These are phyloP conservation scores for Puccinia sorghi DNA, from an alignment of 1,284 basidiomycete genomes.

Conservation along the genomic window DNA sequence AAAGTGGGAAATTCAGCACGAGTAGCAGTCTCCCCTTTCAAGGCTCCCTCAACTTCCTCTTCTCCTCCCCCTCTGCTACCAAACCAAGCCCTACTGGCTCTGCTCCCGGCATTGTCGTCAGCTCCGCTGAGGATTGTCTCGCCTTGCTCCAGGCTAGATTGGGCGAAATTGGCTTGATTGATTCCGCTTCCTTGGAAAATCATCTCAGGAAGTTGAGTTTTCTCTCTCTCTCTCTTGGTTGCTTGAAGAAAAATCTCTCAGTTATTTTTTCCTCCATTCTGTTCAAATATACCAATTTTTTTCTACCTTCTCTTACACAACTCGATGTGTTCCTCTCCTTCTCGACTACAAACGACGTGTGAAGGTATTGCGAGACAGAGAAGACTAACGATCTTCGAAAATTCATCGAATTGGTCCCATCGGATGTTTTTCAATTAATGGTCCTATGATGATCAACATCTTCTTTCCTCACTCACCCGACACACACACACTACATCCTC, in stretches of 20 bases:
- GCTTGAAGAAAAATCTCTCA: no score
- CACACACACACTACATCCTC: no score
- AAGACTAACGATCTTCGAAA: slow-evolving; percentile 23
- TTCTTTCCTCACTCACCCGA: no score
- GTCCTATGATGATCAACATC: not conserved
- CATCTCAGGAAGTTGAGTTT: slow-evolving; percentile 44
- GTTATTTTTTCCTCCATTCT: no score
- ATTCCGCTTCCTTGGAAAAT: slow-evolving; percentile 54
- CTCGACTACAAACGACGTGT: not conserved
- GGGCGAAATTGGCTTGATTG: slow-evolving; percentile 54
- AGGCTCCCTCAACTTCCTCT: slow-evolving; percentile 19
- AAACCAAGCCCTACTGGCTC: not conserved
- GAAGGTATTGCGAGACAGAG: slow-evolving; percentile 42
- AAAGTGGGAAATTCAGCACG: slow-evolving; percentile 16
- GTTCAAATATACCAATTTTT: not conserved
- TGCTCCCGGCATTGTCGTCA: not conserved
- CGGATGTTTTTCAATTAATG: slow-evolving; percentile 45
- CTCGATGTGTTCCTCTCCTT: not conserved
- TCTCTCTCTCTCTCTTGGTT: not conserved
- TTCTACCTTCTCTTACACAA: not conserved
- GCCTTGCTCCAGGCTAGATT: slow-evolving; percentile 52
- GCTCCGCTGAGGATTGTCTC: slow-evolving; percentile 54
- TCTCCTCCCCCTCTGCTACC: not conserved
- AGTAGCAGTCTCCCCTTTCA: not conserved
- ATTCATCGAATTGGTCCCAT: slow-evolving; percentile 19